Conservation (phyloP, 352 stramenopile species). For the Proteromonas lacertae region DNA sequence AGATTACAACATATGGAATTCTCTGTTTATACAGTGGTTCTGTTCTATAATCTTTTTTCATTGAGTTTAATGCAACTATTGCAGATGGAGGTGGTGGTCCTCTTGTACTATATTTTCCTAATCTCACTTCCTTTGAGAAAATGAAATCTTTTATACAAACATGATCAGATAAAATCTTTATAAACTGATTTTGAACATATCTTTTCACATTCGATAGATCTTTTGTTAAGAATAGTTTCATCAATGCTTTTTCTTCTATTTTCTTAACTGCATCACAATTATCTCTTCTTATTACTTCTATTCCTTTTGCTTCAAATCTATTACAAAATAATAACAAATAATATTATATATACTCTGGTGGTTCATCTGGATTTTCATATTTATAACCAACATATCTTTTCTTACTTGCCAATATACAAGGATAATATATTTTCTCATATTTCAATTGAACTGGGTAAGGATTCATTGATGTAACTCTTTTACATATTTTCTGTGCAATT, state of each 20-base stretch:
- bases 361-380: slow-evolving; percentile 18
- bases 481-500: slow-evolving; percentile 53
- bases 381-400: slow-evolving; percentile 61
- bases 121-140: slow-evolving; percentile 14
- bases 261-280: slow-evolving; percentile 22
- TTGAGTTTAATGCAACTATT: slow-evolving; percentile 11
- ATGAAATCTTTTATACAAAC: slow-evolving; percentile 12
- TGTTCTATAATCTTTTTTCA: slow-evolving; percentile 9
- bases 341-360: slow-evolving; percentile 7
- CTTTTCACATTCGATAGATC: slow-evolving; percentile 9
- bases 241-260: slow-evolving; percentile 2
- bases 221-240: slow-evolving; percentile 7
- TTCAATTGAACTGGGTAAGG: slow-evolving; percentile 22
- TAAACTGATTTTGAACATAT: slow-evolving; percentile 10
- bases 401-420: slow-evolving; percentile 58
- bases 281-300: slow-evolving; percentile 59
- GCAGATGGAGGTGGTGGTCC: slow-evolving; percentile 10
- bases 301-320: slow-evolving; percentile 43
- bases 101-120: slow-evolving; percentile 10
- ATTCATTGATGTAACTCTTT: slow-evolving; percentile 33
- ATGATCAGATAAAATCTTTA: slow-evolving; percentile 6
- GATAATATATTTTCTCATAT: slow-evolving; percentile 42
- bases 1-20: slow-evolving; percentile 52
- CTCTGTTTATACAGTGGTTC: slow-evolving; percentile 15
- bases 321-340: neutral